Conservation (phyloP, 2,329 filamentous ascomycete genomes). For the Alternaria sp. region DNA sequence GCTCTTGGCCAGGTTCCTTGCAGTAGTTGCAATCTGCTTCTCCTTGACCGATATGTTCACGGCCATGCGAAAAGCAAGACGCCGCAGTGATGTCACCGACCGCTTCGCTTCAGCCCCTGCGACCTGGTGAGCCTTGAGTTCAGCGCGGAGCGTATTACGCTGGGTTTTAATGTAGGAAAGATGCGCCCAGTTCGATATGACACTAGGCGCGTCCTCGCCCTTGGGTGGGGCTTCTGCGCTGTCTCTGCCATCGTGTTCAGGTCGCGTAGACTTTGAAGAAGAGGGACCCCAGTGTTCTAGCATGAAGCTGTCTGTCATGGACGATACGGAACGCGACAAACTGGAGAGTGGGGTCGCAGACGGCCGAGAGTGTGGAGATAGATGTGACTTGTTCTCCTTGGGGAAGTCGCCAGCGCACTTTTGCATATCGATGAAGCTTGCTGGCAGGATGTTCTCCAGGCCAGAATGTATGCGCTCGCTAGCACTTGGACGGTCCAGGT, state of each 20-base stretch:
- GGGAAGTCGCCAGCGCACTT: constrained; percentile 11
- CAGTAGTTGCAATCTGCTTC: constrained; percentile 43
- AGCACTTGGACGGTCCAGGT: constrained; percentile 24
- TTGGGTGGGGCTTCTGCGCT: constrained; percentile 18
- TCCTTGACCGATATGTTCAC: constrained; percentile 50
- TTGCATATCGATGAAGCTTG: constrained; percentile 24
- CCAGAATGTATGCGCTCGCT: constrained; percentile 25
- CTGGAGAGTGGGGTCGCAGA: constrained; percentile 28
- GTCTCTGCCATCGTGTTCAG: constrained; percentile 16
- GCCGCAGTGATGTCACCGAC: constrained; percentile 43
- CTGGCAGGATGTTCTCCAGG: constrained; percentile 40
- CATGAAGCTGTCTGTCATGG: constrained; percentile 46
- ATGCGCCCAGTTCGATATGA: constrained; percentile 47
- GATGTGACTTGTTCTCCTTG: constrained; percentile 28
- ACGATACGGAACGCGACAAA: constrained; percentile 40
- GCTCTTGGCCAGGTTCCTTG: constrained; percentile 39
- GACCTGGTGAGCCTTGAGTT: constrained; percentile 42
- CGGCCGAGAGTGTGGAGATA: constrained; percentile 21
- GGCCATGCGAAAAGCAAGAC: constrained; percentile 47
- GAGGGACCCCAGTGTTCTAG: constrained; percentile 32
- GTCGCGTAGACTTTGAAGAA: constrained; percentile 16
- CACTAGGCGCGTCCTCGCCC: constrained; percentile 30
- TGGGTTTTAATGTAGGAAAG: constrained; percentile 45
- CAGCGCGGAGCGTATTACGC: constrained; percentile 38
- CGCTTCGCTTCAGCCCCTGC: constrained; percentile 44